phyloP scores from a whole-genome alignment of 1,284 basidiomycete species.

The Marasmius sp. region DNA sequence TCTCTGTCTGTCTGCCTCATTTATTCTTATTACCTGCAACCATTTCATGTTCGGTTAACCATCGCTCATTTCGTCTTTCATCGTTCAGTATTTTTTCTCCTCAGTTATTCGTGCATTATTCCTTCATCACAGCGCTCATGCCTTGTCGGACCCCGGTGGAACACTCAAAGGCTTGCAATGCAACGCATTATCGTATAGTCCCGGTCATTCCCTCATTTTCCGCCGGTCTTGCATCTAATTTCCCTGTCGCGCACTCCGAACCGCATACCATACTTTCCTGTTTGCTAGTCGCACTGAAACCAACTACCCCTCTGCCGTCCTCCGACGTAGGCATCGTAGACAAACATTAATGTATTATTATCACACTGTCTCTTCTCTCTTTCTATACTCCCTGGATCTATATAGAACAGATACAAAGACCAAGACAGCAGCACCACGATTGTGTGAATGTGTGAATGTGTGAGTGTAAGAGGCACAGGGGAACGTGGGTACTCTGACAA shows the following conservation, averaged over 20 bases:
- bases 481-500: background rate
- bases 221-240: conserved; percentile 4
- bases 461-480: background rate
- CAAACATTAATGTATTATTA: conserved; percentile 10
- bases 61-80: background rate
- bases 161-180: conserved; percentile 5
- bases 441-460: background rate
- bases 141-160: conserved; percentile 9
- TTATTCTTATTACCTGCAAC: conserved; percentile 5
- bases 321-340: conserved; percentile 11
- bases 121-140: conserved; percentile 2
- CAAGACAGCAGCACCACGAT: too few relatives aligned
- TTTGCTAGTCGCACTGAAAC: conserved; percentile 10
- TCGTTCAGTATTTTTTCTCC: background rate
- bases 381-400: background rate
- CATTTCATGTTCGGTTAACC: background rate
- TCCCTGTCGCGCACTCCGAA: background rate
- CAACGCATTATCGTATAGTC: too few relatives aligned
- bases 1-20: conserved; percentile 15
- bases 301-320: background rate
- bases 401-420: background rate
- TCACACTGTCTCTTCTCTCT: background rate
- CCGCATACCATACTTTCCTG: background rate
- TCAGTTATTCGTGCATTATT: background rate
- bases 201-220: background rate